Conservation (phyloP, 768 basidiomycete genomes). For the Tylopilus felleus region DNA sequence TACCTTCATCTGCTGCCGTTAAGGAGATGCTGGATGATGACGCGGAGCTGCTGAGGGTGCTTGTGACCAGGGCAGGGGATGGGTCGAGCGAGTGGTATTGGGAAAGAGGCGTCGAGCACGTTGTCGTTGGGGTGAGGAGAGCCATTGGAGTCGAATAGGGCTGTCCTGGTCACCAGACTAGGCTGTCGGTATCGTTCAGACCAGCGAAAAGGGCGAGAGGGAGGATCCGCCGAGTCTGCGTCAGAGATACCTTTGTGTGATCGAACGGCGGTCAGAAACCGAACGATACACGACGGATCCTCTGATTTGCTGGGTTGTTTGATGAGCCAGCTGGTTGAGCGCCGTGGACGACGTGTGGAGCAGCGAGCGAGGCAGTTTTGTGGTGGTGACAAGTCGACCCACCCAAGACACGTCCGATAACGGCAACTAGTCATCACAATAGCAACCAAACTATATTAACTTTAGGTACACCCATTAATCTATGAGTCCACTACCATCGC, state of each 20-base stretch:
- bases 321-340: conserved; percentile 5
- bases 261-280: conserved; percentile 32
- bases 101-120: conserved; percentile 32
- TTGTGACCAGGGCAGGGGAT: conserved; percentile 22
- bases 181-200: conserved; percentile 12
- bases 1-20: conserved; percentile 63
- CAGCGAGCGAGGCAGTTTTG: conserved; percentile 9
- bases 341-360: conserved; percentile 15
- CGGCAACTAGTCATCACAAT: conserved; percentile 19
- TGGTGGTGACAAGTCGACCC: conserved; percentile 9
- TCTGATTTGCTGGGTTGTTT: conserved; percentile 14
- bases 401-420: conserved; percentile 20
- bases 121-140: conserved; percentile 22
- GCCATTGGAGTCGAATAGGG: conserved; percentile 22
- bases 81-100: conserved; percentile 33
- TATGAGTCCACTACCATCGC: conserved; percentile 22
- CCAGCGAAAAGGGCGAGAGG: conserved; percentile 2
- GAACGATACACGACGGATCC: conserved; percentile 52
- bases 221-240: conserved; percentile 57
- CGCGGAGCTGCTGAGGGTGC: conserved; percentile 22
- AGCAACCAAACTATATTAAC: conserved; percentile 14
- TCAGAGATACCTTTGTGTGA: conserved; percentile 38
- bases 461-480: neutral
- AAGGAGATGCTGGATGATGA: conserved; percentile 54
- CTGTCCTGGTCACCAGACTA: no score